These are phyloP conservation scores for Hypsizygus marmoreus DNA, from an alignment of 768 basidiomycete genomes.

Conservation along the genomic window DNA sequence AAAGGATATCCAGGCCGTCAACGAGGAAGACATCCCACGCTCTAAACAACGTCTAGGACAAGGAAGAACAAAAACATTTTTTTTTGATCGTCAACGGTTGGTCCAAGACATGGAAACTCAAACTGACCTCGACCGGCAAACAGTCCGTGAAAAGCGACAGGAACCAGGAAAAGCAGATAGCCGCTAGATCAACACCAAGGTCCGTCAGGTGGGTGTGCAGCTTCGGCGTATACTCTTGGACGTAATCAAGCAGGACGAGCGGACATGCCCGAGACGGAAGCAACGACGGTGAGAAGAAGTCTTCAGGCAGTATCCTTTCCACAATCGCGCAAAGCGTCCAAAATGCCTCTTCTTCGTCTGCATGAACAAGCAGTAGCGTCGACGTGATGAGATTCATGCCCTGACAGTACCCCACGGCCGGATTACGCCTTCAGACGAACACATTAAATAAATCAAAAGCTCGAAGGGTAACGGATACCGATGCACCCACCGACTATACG, in stretches of 20 bases:
- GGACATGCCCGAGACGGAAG: conserved; percentile 95
- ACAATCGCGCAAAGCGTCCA: conserved; percentile 92
- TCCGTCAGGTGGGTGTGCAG: conserved; percentile 74
- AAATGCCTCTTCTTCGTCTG: conserved; percentile 96
- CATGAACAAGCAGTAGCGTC: conserved; percentile 88
- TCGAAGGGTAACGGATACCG: not conserved
- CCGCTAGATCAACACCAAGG: conserved; percentile 87
- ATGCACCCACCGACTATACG: conserved; percentile 82
- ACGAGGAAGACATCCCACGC: conserved; percentile 97
- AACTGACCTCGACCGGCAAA: conserved; percentile 84
- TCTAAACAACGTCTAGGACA: conserved; percentile 79
- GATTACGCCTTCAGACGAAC: conserved; percentile 83
- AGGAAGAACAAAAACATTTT: conserved; percentile 3
- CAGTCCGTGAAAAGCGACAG: conserved; percentile 95
- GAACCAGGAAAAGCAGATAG: conserved; percentile 99
- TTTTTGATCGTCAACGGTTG: not conserved
- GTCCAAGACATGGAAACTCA: not conserved
- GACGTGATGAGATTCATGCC: conserved; percentile 97
- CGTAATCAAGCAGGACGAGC: conserved; percentile 84
- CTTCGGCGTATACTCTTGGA: conserved; percentile 75
- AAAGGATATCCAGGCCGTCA: conserved; percentile 89
- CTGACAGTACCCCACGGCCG: conserved; percentile 91
- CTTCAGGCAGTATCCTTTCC: conserved; percentile 84
- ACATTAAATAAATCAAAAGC: conserved; percentile 2
- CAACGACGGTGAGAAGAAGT: conserved; percentile 92